Conservation (phyloP, 306 rosid species). For the Astragalus membranaceus region DNA sequence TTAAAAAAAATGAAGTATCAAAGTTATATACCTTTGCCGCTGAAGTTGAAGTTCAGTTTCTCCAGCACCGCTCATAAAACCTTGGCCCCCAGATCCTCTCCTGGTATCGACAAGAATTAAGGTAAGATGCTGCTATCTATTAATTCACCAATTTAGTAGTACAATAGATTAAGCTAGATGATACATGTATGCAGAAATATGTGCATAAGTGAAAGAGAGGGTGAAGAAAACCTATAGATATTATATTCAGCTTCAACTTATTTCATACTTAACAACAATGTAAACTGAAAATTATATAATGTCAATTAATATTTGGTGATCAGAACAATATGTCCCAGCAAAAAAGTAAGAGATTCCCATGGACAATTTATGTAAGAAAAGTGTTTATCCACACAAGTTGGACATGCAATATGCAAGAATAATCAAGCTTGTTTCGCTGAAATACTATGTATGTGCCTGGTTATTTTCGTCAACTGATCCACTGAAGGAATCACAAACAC, state of each 20-base stretch:
- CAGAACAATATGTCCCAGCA: not conserved
- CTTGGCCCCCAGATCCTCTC: constrained; percentile 95
- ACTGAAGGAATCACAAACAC: not conserved
- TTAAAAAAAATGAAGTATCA: constrained; percentile 20
- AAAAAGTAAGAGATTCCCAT: not conserved
- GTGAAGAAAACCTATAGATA: not conserved
- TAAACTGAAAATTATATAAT: not conserved
- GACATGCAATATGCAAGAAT: not conserved
- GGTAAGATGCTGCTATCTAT: constrained; percentile 5
- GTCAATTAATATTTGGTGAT: not conserved
- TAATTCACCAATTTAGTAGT: not conserved
- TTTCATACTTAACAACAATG: not conserved
- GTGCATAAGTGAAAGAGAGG: not conserved
- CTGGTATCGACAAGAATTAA: constrained; percentile 35
- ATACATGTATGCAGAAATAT: not conserved
- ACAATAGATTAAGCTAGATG: constrained; percentile 7
- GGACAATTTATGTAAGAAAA: not conserved
- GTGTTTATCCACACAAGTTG: not conserved
- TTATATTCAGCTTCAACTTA: not conserved
- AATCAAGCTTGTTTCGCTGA: not conserved
- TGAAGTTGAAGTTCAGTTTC: constrained; percentile 98
- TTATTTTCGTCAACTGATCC: not conserved
- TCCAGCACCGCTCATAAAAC: constrained; percentile 97
- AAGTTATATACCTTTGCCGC: constrained; percentile 60
- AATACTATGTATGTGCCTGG: not conserved